phyloP scores from a whole-genome alignment of 2,329 filamentous ascomycete genomes.

The Ophiostoma australiae region DNA sequence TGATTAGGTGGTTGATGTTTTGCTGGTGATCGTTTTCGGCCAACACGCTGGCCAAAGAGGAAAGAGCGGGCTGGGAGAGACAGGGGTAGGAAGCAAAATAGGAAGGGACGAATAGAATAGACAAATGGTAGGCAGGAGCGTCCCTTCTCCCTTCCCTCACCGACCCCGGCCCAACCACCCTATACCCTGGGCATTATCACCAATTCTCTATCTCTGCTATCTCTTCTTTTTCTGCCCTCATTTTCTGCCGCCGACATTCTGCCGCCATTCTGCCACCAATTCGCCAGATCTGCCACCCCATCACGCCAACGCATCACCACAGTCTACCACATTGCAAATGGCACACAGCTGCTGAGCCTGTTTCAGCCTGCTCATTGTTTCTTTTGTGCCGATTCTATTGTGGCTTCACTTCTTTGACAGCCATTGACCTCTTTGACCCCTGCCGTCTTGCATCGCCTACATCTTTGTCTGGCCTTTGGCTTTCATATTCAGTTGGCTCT shows the following conservation, averaged over 20 bases:
- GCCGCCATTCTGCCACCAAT: background rate
- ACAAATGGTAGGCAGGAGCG: background rate
- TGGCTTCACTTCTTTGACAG: background rate
- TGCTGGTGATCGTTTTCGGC: constrained; percentile 4
- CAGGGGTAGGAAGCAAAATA: constrained; percentile 1
- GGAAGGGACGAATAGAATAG: background rate
- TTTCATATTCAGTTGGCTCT: background rate
- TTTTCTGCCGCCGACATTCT: background rate
- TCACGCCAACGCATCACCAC: background rate
- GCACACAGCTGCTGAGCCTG: background rate
- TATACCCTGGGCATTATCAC: background rate
- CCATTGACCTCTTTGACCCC: background rate
- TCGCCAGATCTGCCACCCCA: background rate
- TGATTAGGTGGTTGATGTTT: background rate
- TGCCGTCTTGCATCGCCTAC: background rate
- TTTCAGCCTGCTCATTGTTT: background rate
- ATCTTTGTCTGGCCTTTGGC: background rate
- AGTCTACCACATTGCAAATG: background rate
- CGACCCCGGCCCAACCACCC: constrained; percentile 11
- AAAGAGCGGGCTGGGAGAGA: constrained; percentile 8
- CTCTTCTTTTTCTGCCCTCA: constrained; percentile 11
- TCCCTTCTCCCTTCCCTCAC: background rate
- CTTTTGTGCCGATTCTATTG: background rate
- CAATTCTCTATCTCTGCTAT: constrained; percentile 5
- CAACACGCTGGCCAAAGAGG: background rate